phyloP scores from a whole-genome alignment of 176 grass and related monocot genomes.

The Calamus simplicifolius region DNA sequence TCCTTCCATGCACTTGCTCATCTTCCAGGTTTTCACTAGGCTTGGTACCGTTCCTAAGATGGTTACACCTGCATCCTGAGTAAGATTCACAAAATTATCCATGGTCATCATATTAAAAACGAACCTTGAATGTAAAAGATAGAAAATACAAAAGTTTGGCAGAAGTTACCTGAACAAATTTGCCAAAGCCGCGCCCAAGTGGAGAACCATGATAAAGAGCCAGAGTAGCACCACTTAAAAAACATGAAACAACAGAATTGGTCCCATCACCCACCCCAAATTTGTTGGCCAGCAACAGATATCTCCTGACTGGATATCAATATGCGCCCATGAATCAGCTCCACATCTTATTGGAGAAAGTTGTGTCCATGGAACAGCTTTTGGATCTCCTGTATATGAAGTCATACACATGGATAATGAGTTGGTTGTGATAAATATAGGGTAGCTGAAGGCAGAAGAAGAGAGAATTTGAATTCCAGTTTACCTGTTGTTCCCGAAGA shows the following conservation, averaged over 20 bases:
- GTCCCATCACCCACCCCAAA: slow-evolving; percentile 97
- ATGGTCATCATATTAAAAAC: background rate
- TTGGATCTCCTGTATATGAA: slow-evolving; percentile 65
- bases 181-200: slow-evolving; percentile 78
- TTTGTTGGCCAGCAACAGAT: slow-evolving; percentile 85
- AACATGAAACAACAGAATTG: slow-evolving; percentile 54
- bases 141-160: background rate
- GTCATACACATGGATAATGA: slow-evolving; percentile 14
- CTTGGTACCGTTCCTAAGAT: slow-evolving; percentile 80
- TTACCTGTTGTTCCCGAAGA: slow-evolving; percentile 98
- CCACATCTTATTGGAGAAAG: slow-evolving; percentile 66
- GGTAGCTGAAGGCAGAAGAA: background rate
- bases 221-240: slow-evolving; percentile 59
- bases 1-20: slow-evolving; percentile 53
- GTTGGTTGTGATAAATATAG: background rate
- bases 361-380: slow-evolving; percentile 94
- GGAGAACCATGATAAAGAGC: slow-evolving; percentile 93
- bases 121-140: background rate
- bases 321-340: slow-evolving; percentile 78
- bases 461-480: background rate
- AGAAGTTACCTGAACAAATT: slow-evolving; percentile 72
- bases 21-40: slow-evolving; percentile 86
- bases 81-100: slow-evolving; percentile 1
- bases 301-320: slow-evolving; percentile 54
- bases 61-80: slow-evolving; percentile 82